Conservation (phyloP, 2,329 filamentous ascomycete species). For the Blumeria graminis region DNA sequence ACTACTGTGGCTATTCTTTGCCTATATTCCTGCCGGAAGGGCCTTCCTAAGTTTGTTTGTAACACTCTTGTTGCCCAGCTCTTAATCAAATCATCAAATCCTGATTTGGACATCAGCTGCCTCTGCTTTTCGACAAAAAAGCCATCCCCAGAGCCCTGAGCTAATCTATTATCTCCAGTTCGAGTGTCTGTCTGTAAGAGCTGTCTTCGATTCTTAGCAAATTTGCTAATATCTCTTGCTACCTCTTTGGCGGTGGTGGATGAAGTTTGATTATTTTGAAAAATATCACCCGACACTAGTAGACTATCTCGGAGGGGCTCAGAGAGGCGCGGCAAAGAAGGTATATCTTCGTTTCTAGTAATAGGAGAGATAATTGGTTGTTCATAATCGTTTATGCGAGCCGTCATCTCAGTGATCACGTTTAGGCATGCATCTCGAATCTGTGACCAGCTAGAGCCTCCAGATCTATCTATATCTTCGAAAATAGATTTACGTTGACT, state of each 20-base stretch:
- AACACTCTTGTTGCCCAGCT: constrained; percentile 23
- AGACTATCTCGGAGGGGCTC: constrained; percentile 10
- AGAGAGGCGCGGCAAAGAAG: constrained; percentile 10
- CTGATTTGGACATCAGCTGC: constrained; percentile 25
- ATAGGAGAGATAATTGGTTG: constrained; percentile 14
- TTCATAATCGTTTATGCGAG: constrained; percentile 36
- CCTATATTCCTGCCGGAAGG: constrained; percentile 47
- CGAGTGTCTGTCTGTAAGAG: constrained; percentile 9
- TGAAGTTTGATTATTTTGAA: constrained; percentile 6
- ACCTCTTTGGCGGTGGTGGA: constrained; percentile 5
- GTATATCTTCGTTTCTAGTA: constrained; percentile 2
- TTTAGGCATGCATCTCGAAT: constrained; percentile 45
- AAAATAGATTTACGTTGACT: constrained; percentile 58
- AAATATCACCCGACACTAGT: constrained; percentile 11
- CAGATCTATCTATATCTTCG: constrained; percentile 62
- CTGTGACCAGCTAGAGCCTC: constrained; percentile 62
- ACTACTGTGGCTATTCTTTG: constrained; percentile 41
- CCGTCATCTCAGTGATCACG: constrained; percentile 40
- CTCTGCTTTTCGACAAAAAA: constrained; percentile 24
- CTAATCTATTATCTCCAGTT: constrained; percentile 20
- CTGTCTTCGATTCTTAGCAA: constrained; percentile 13
- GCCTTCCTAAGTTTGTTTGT: constrained; percentile 30
- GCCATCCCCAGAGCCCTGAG: constrained; percentile 14
- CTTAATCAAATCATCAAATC: constrained; percentile 24
- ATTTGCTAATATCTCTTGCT: constrained; percentile 9